Evolutionary conservation across 1,284 basidiomycete genomes (phyloP).

Genomic region (Pterulicium gracile): DNA sequence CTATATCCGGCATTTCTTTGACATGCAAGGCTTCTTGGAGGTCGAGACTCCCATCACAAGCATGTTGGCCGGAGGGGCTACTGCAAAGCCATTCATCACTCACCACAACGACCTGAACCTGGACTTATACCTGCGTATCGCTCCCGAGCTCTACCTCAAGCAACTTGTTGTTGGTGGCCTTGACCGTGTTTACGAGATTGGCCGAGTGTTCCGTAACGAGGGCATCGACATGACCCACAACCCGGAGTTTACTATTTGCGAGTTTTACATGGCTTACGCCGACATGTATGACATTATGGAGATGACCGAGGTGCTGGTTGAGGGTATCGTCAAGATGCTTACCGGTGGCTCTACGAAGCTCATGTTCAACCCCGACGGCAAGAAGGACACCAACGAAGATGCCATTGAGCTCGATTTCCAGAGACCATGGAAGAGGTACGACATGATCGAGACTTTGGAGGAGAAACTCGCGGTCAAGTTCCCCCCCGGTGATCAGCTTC

Average conservation of each 20-base stretch:
- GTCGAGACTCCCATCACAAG: slow-evolving; percentile 99
- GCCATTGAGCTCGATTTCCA: slow-evolving; percentile 74
- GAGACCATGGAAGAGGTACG: slow-evolving; percentile 97
- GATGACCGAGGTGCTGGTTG: slow-evolving; percentile 86
- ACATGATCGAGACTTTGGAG: slow-evolving; percentile 97
- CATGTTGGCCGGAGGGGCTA: slow-evolving; percentile 94
- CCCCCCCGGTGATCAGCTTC: slow-evolving; percentile 86
- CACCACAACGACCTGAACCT: slow-evolving; percentile 98
- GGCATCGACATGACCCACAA: slow-evolving; percentile 98
- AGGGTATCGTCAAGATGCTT: slow-evolving; percentile 86
- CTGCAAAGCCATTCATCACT: slow-evolving; percentile 97
- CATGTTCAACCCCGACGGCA: slow-evolving; percentile 89
- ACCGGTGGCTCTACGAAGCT: slow-evolving; percentile 78
- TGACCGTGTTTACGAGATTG: slow-evolving; percentile 97
- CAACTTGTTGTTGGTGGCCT: slow-evolving; percentile 95
- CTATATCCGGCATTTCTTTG: slow-evolving; percentile 87
- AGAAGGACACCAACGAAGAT: slow-evolving; percentile 61
- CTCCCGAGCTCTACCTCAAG: slow-evolving; percentile 98
- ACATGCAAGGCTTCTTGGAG: slow-evolving; percentile 92
- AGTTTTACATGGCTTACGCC: slow-evolving; percentile 99
- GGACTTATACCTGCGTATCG: slow-evolving; percentile 96
- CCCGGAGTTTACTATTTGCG: slow-evolving; percentile 97
- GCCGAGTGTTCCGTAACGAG: slow-evolving; percentile 97
- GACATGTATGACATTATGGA: slow-evolving; percentile 99
- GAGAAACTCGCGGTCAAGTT: slow-evolving; percentile 90